These are phyloP conservation scores for Hylodesmum podocarpum DNA, from an alignment of 306 rosid species.

Conservation along the genomic window DNA sequence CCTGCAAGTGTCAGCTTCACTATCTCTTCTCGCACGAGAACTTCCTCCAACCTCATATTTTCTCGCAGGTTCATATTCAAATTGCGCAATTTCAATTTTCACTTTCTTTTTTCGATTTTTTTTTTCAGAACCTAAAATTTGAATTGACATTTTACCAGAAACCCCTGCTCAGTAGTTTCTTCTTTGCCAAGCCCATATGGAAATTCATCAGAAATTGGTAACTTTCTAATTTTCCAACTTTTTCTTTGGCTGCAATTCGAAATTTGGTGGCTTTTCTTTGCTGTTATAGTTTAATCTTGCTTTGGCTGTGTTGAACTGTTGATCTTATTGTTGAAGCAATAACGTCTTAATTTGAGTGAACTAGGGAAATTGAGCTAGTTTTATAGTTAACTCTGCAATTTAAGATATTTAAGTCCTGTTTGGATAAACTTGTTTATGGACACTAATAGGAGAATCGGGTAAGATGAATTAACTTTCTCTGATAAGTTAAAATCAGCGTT, in stretches of 20 bases:
- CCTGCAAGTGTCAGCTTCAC: constrained; percentile 61
- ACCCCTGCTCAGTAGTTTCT: constrained; percentile 46
- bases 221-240: background rate
- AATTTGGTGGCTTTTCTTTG: background rate
- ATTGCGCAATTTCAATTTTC: background rate
- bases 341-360: background rate
- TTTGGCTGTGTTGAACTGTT: background rate
- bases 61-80: constrained; percentile 49
- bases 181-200: constrained; percentile 57
- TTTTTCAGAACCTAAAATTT: background rate
- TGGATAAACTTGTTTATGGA: too few relatives aligned
- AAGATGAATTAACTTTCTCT: too few relatives aligned
- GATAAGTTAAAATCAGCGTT: too few relatives aligned
- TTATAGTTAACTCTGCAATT: background rate
- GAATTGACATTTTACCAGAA: constrained; percentile 39
- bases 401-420: constrained; percentile 18
- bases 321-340: background rate
- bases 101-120: background rate
- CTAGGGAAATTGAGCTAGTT: background rate
- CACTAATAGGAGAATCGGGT: too few relatives aligned
- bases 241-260: background rate
- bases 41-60: constrained; percentile 29
- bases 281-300: background rate
- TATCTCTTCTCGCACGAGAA: constrained; percentile 49
- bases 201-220: constrained; percentile 51